A percentile compares a stretch with the other conserved stretches of the same genome.
These are phyloP conservation scores for Plenodomus tracheiphilus DNA, from an alignment of 2,329 filamentous ascomycete species.

Conservation along the genomic window DNA sequence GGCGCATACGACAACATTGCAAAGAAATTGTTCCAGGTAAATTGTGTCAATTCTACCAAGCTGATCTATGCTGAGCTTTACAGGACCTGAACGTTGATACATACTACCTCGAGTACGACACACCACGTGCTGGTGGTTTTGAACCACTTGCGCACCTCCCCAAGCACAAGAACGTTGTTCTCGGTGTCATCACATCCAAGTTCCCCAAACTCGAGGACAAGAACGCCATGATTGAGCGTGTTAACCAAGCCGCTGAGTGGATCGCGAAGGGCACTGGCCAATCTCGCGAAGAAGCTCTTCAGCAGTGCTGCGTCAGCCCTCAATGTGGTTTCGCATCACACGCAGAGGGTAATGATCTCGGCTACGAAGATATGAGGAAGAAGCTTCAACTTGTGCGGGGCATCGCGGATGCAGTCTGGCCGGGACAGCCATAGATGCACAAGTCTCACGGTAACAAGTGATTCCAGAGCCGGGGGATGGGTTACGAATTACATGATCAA, in stretches of 20 bases:
- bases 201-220: slow-evolving; percentile 52
- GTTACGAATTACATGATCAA: neutral
- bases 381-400: slow-evolving; percentile 72
- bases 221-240: slow-evolving; percentile 52
- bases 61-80: slow-evolving; percentile 2
- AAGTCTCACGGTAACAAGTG: neutral
- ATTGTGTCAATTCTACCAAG: neutral
- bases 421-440: slow-evolving; percentile 50
- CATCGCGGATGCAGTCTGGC: slow-evolving; percentile 75
- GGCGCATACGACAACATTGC: slow-evolving; percentile 54
- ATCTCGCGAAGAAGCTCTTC: slow-evolving; percentile 67
- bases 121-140: slow-evolving; percentile 52
- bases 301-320: slow-evolving; percentile 57
- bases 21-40: slow-evolving; percentile 46
- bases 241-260: slow-evolving; percentile 61
- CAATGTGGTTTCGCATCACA: slow-evolving; percentile 63
- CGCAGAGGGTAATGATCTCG: slow-evolving; percentile 71
- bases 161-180: slow-evolving; percentile 52
- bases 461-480: neutral
- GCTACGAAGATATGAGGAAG: slow-evolving; percentile 70
- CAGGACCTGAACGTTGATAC: slow-evolving; percentile 46
- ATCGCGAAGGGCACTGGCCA: slow-evolving; percentile 69
- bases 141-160: slow-evolving; percentile 51
- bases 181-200: slow-evolving; percentile 53
- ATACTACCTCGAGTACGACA: slow-evolving; percentile 52